Base-by-base conservation (phyloP, 768 basidiomycete genomes). In the Vishniacozyma victoriae region DNA sequence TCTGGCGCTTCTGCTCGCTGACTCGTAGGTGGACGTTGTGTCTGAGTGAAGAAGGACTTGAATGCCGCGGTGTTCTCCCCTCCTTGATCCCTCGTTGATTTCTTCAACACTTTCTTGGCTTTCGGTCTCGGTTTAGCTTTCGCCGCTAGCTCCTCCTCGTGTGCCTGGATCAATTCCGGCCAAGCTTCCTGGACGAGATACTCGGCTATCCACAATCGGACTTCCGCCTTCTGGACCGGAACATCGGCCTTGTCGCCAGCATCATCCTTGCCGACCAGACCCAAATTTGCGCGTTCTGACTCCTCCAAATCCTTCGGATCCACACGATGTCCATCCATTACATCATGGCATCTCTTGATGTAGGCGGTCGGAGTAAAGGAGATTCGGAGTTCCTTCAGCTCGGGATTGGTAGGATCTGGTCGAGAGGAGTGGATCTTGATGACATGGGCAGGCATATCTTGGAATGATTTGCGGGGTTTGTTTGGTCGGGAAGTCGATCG, bases 191-290 rank as follows among this genome's bases (percentile, higher is more conserved):
- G 71, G 11, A 91, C 78, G 77, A 93, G 83, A 44, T 78, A 82
- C 19, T 85, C 87, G 0, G 89, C 86, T 71, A 90, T 78, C 89
- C 89, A 93, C 11, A 89, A 66, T 13, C 79, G 78, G 40, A 74
- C 77, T n/a, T 75, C 71, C 0, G 83, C 82, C 54, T 80, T 77
- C 2, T 76, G 73, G 3, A 7, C n/a, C 36, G 44, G 24, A 2
- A 47, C 45, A 1, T 31, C 35, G 35, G 12, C 24, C 22, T 46
- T 41, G 23, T 26, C 39, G 11, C 70, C 73, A n/a, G 75, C 76
- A 1, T 72, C 76, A 0, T 76, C 78, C 6, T 76, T 79, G 9
- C 76, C 79, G 60, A 57, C 54, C 26, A 70, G 39, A 6, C 66
- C 65, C 18, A 70, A 19, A 0, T 26, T 45, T 27, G 40, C 16